Conservation (phyloP, 768 basidiomycete genomes). For the Coprinopsis marcescibilis region DNA sequence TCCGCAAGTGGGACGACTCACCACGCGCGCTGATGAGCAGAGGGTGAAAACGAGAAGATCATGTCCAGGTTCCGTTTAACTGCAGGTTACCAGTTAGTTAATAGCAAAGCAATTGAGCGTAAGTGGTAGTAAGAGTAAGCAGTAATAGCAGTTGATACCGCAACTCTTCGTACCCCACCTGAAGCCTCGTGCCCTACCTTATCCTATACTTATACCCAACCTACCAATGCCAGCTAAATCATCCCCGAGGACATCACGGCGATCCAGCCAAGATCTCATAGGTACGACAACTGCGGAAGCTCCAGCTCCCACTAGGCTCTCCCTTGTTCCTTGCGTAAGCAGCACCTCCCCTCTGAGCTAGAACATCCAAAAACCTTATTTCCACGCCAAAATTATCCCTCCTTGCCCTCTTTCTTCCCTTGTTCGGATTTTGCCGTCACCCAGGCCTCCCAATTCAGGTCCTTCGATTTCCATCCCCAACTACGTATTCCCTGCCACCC, state of each 20-base stretch:
- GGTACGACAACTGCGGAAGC: constrained; percentile 25
- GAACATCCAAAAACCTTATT: constrained; percentile 25
- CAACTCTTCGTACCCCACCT: no score
- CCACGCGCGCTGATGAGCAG: constrained; percentile 37
- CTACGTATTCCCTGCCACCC: no score
- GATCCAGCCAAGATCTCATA: no score
- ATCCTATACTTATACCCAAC: no score
- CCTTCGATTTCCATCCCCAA: constrained; percentile 10
- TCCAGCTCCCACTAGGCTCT: constrained; percentile 19
- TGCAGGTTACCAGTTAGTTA: constrained; percentile 13
- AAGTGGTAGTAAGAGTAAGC: constrained; percentile 16
- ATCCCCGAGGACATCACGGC: no score
- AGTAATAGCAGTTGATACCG: no score
- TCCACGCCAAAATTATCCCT: constrained; percentile 9
- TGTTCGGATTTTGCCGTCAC: constrained; percentile 6
- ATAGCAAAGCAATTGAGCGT: constrained; percentile 27
- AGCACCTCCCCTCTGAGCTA: constrained; percentile 21
- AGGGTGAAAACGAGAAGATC: constrained; percentile 31
- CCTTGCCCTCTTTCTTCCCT: no score
- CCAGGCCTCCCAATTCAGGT: neutral
- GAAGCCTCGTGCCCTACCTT: no score
- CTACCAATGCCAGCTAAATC: no score
- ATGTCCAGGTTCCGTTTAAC: constrained; percentile 24
- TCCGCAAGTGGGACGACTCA: constrained; percentile 18
- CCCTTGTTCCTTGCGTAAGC: constrained; percentile 15